Base-by-base conservation (phyloP, 2,329 filamentous ascomycete genomes). In the Teratosphaeria zuluensis region DNA sequence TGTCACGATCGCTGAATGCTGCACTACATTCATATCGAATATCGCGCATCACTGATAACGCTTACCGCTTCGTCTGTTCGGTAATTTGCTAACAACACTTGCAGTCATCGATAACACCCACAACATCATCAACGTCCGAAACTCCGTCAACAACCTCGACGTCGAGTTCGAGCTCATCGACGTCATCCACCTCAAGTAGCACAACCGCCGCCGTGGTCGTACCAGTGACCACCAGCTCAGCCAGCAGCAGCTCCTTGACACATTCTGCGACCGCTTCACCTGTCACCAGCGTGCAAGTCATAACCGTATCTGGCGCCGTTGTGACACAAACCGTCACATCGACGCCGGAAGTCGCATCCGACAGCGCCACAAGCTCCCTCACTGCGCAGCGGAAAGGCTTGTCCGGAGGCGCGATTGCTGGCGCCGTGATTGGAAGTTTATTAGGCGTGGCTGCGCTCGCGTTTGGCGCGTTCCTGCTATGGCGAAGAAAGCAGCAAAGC, bases 271-370 rank as follows among this genome's bases (percentile, higher is more conserved):
- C 12, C n/a, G 12, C 35, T 42, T 42, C 69, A 6, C 69, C 73
- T 2, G 64, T 74, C 42, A 73, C 70, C 7, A 73, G 66, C 56
- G 65, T 73, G 4, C 70, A 71, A 28, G 66, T 75, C 12, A 66
- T 77, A n/a, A 79, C 76, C 0, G 68, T 77, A 24, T 76, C 75
- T 21, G 77, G 77, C 21, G 68, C 66, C 2, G 60, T 75, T 4
- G 68, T 78, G 0, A 79, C 77, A 4, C 69, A 77, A 35, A 79
- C 76, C 1, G 70, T 80, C 14, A 74, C 77, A 3, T 69, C 70
- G 11, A 75, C 70, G 19, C 72, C 73, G 3, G 61, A 70, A 1
- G 59, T 63, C 24, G 63, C 58, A 14, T 55, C 62, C 2, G 63
- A 54, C 51, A 56, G 58, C 21, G 52, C 61, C 54, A 31, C 62